phyloP scores from a whole-genome alignment of 441 rosid species.

The Gossypium lobatum region DNA sequence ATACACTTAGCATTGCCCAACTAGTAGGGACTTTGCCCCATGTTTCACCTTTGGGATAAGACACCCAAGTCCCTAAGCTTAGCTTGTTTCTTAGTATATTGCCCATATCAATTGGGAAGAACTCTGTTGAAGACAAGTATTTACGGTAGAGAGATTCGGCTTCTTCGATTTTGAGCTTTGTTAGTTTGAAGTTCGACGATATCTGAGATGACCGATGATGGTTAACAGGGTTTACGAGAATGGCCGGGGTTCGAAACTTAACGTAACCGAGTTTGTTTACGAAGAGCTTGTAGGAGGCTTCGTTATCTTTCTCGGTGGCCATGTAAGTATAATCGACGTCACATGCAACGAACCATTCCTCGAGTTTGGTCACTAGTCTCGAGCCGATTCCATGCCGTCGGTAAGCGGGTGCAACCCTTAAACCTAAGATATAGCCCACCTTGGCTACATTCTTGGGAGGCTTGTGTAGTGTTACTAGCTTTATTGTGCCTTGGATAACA shows the following conservation, averaged over 20 bases:
- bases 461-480: conserved; percentile 42
- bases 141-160: conserved; percentile 44
- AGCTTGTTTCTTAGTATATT: conserved; percentile 46
- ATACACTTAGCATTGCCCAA: conserved; percentile 78
- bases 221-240: conserved; percentile 63
- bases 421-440: conserved; percentile 59
- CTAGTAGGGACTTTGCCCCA: conserved; percentile 22
- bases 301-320: conserved; percentile 68
- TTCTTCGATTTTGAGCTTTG: conserved; percentile 42
- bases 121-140: conserved; percentile 46
- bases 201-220: conserved; percentile 21
- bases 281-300: conserved; percentile 58
- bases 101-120: conserved; percentile 64
- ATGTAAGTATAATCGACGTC: conserved; percentile 62
- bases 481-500: conserved; percentile 67
- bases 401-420: conserved; percentile 48
- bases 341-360: conserved; percentile 54
- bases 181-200: conserved; percentile 29
- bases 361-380: conserved; percentile 44
- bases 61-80: conserved; percentile 74
- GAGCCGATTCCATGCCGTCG: conserved; percentile 56
- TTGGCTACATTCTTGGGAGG: conserved; percentile 35
- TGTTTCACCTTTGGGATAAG: conserved; percentile 34
- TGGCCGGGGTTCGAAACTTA: conserved; percentile 50
- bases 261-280: conserved; percentile 37